Conservation (phyloP, 192 early-diverging fungal genomes). For the Backusella morwellensis region DNA sequence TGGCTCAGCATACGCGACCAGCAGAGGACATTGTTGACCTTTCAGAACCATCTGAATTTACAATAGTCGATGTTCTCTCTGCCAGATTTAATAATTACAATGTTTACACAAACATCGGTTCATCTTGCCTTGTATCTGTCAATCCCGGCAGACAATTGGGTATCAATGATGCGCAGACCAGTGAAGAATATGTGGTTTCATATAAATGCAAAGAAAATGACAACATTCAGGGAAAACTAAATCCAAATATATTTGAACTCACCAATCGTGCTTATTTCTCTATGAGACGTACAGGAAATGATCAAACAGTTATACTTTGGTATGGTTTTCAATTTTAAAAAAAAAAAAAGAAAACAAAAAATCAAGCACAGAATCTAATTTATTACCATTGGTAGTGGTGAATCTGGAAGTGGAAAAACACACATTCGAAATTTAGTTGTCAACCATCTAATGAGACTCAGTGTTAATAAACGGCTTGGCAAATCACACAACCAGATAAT, state of each 20-base stretch:
- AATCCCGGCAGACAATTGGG: slow-evolving; percentile 49
- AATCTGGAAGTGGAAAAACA: slow-evolving; percentile 85
- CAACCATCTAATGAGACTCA: slow-evolving; percentile 72
- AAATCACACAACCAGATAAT: slow-evolving; percentile 68
- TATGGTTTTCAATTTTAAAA: slow-evolving; percentile 10
- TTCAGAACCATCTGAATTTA: background rate
- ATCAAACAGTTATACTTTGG: slow-evolving; percentile 69
- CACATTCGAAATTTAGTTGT: slow-evolving; percentile 62
- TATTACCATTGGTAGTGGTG: slow-evolving; percentile 55
- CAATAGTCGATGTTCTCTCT: slow-evolving; percentile 23
- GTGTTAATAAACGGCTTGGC: slow-evolving; percentile 70
- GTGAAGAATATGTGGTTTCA: slow-evolving; percentile 49
- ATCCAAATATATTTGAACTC: slow-evolving; percentile 67
- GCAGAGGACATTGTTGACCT: background rate
- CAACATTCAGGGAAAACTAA: slow-evolving; percentile 37
- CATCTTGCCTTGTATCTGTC: slow-evolving; percentile 45
- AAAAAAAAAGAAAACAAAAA: no score
- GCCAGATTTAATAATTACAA: slow-evolving; percentile 52
- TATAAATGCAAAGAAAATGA: slow-evolving; percentile 43
- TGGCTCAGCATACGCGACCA: background rate
- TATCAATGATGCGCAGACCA: slow-evolving; percentile 43
- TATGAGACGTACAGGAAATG: slow-evolving; percentile 65
- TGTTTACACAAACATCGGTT: slow-evolving; percentile 50
- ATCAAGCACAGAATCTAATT: background rate
- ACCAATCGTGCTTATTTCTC: slow-evolving; percentile 69